Evolutionary conservation across 1,284 basidiomycete genomes (phyloP), one percentile per base, ranked within the genome.

Genomic region (Sporisorium graminicola): DNA sequence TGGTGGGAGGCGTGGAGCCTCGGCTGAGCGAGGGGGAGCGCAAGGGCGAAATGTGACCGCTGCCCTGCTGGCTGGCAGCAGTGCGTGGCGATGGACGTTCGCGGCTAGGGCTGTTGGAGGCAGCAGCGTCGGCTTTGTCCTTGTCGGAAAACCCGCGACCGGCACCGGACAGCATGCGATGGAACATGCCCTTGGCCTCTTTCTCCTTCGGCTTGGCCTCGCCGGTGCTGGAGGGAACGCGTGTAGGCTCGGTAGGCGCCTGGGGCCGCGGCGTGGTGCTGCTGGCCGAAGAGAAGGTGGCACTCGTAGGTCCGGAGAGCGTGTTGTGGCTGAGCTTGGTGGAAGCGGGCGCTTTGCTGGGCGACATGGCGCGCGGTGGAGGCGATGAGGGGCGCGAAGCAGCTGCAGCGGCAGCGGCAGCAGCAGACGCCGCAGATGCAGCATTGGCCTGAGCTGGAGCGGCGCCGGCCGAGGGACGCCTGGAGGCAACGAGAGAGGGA

Each of bases 91-190:
- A 66, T 13, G 69, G 66, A 44, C 69, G 69, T 27, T 75, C 73
- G 22, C 70, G 60, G 14, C 55, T 43, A n/a, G 66, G 66, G 53
- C 73, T 68, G 61, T 46, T 50, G 33, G 46, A 24, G 29, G 49
- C 59, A 29, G 44, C 42, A 42, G 35, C 43, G 18, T 66, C 54
- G 54, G 42, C 50, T 35, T 67, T 62, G 63, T 69, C 65, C 60
- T 77, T 72, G 57, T 65, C 63, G 22, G 55, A 63, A 43, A 63
- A 35, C 9, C 51, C 49, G 49, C 65, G 71, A 18, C 56, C 53
- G 18, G 65, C 67, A 26, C 78, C 73, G 10, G 82, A 81, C 8
- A 84, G 77, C 82, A 84, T 84, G 46, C 82, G 72, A 18, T 81
- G 74, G 52, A 84, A 67, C 60, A 83, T 83, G 57, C 80, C 81